Base-by-base conservation (phyloP, 2,329 filamentous ascomycete species). In the Penicillium griseofulvum region DNA sequence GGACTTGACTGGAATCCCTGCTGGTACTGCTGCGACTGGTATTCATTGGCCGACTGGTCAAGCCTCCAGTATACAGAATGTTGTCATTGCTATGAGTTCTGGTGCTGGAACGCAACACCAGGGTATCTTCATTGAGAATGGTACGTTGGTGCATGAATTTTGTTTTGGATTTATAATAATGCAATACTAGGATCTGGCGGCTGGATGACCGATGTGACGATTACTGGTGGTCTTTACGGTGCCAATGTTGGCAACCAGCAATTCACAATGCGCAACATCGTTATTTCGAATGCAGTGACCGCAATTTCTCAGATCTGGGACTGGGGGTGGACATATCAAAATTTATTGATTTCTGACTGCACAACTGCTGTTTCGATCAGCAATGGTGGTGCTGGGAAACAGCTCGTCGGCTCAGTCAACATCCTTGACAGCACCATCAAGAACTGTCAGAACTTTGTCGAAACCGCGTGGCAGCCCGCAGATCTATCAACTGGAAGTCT, bases 221-320 rank as follows among this genome's bases (percentile, higher is more conserved):
- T 87, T 72, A 81, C 80, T 41, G 85, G 85, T 48, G 86, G 87
- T 28, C 74, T 76, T 9, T 79, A 83, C 52, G 85, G 85, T 44
- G 81, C 78, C 45, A 82, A 82, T 64, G 72, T 85, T 55, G 86
- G 86, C 26, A 86, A 81, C 56, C 86, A 89, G 72, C 87, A 89
- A 60, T 84, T 82, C 60, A 87, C 84, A 0, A 82, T 80, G 55
- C 77, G 80, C 10, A 83, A 84, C 58, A 61, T 87, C 29, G 78
- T 71, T 0, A 83, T 86, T 65, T 75, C 78, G 38, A 73, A 78
- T 41, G 76, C 75, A 17, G 71, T 75, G 1, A 84, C 81, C 0
- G 82, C 80, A 2, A 82, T 87, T 44, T 77, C 80, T 24, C 78
- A 83, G 59, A 71, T 81, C 10, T 86, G 82, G 83, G 74, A 83